Evolutionary conservation across 2,329 filamentous ascomycete genomes (phyloP), one percentile per base, ranked within the genome.

Genomic region (Arthrobotrys pseudoclavata): DNA sequence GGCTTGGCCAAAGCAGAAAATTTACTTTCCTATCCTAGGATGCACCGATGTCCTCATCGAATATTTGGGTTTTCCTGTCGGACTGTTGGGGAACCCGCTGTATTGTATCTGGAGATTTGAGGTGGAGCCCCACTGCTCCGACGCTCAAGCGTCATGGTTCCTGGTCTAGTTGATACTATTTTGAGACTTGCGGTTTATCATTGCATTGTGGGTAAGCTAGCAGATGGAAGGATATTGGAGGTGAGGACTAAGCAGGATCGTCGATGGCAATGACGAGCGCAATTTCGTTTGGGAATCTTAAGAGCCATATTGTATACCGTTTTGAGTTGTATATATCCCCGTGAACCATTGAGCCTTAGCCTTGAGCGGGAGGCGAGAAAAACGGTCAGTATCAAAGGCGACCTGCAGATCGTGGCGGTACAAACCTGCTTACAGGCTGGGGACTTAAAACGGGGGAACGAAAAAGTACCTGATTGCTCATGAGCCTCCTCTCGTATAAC

Each of bases 1-100:
- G n/a, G n/a, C 47, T 40, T 53, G 24, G 64, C 24, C 52, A 57
- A 57, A 37, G 64, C 48, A 60, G 64, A 68, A 68, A 15, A 12
- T 24, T 50, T 34, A 42, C 48, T 67, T 67, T 53, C 63, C 48
- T 52, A 67, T 37, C 20, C 18, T 6, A 31, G 48, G 4, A 7
- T 1, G 5, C 40, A 20, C n/a, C n/a, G 6, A 12, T 40, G 37
- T 20, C 22, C 12, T 47, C 37, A 22, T 47, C 42, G 42, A 47
- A 47, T 47, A n/a, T 29, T 29, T 13, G 20, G 47, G n/a, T 13
- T 26, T 62, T 62, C 57, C 24, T 47, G 34, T 53, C 5, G 26
- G 20, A 31, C 50, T 34, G 24, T 53, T 53, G 24, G 20, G 22
- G 20, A 15, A 4, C 5, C 47, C 20, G n/a, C 29, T 31, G 7